Percentiles rank a stretch among this genome's conserved stretches.
Evolutionary conservation across 495 filamentous ascomycete genomes (phyloP).

Genomic region (Cercophora newfieldiana): DNA sequence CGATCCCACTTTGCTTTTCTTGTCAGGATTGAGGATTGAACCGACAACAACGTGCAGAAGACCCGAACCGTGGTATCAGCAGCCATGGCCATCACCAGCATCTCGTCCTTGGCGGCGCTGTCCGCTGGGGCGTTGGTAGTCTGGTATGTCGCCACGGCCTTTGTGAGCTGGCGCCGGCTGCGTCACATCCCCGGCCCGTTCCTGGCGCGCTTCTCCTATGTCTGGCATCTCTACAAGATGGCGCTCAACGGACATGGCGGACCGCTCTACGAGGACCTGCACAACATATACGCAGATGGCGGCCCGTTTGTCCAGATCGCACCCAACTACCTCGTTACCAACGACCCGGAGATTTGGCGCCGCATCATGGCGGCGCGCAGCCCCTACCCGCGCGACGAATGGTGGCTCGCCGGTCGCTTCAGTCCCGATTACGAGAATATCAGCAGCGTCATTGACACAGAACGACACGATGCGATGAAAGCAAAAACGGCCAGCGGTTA

Average conservation of each 20-base stretch:
- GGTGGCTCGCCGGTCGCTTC: slow-evolving; percentile 34
- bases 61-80: background rate
- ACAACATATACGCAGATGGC: slow-evolving; percentile 3
- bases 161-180: slow-evolving; percentile 18
- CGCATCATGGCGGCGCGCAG: slow-evolving; percentile 32
- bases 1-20: no score
- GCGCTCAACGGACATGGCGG: background rate
- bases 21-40: background rate
- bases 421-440: slow-evolving; percentile 38
- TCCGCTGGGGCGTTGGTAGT: slow-evolving; percentile 1
- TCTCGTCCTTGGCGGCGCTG: background rate
- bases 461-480: slow-evolving; percentile 27
- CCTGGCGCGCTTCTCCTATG: slow-evolving; percentile 21
- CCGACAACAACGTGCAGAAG: background rate
- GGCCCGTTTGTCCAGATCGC: slow-evolving; percentile 34
- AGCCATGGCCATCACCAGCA: background rate
- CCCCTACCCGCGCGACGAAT: slow-evolving; percentile 30
- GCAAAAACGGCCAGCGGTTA: slow-evolving; percentile 38
- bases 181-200: slow-evolving; percentile 18
- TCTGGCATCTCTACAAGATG: slow-evolving; percentile 11
- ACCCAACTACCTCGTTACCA: slow-evolving; percentile 38
- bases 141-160: slow-evolving; percentile 17
- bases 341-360: slow-evolving; percentile 38
- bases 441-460: slow-evolving; percentile 29
- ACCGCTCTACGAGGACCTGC: slow-evolving; percentile 9